A percentile compares a stretch with the other conserved stretches of the same genome.
Evolutionary conservation across 371 early-diverging fungal species (phyloP).

Genomic region (Apophysomyces elegans): DNA sequence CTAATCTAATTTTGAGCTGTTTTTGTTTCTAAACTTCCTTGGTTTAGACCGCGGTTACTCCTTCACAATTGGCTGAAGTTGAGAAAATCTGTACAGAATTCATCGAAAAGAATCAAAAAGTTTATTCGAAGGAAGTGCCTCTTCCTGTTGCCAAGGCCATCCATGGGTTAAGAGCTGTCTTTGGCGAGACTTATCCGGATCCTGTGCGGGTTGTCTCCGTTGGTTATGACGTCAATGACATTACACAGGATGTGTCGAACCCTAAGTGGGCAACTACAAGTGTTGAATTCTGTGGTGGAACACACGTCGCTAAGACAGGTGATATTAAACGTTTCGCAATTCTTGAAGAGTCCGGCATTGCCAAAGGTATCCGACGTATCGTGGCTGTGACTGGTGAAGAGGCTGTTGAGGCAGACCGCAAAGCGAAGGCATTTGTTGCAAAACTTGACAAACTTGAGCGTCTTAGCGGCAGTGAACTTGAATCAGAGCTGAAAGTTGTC

Average conservation of each 20-base stretch:
- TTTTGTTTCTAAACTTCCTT: not conserved
- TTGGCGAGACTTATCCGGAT: conserved; percentile 97
- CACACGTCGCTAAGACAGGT: conserved; percentile 93
- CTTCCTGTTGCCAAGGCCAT: conserved; percentile 83
- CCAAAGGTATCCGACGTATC: conserved; percentile 98
- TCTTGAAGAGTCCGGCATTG: conserved; percentile 93
- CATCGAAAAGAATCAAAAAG: conserved; percentile 75
- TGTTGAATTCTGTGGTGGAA: conserved; percentile 99
- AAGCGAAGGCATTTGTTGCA: conserved; percentile 68
- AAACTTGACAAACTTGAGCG: conserved; percentile 63
- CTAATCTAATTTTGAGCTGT: not conserved
- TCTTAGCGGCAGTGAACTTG: conserved; percentile 69
- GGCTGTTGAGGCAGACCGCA: conserved; percentile 72
- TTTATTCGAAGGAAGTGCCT: conserved; percentile 88
- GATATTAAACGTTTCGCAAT: conserved; percentile 93
- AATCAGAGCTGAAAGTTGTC: conserved; percentile 78
- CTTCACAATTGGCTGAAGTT: conserved; percentile 81
- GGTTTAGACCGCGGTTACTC: conserved; percentile 66
- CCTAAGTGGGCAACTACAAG: conserved; percentile 81
- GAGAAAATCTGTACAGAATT: conserved; percentile 86
- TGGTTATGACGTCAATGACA: conserved; percentile 87
- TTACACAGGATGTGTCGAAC: conserved; percentile 83
- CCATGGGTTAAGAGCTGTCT: conserved; percentile 92
- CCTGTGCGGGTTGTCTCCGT: conserved; percentile 95
- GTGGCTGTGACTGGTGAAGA: conserved; percentile 96